Base-by-base conservation (phyloP, 2,329 filamentous ascomycete species). In the Dothistroma septosporum region DNA sequence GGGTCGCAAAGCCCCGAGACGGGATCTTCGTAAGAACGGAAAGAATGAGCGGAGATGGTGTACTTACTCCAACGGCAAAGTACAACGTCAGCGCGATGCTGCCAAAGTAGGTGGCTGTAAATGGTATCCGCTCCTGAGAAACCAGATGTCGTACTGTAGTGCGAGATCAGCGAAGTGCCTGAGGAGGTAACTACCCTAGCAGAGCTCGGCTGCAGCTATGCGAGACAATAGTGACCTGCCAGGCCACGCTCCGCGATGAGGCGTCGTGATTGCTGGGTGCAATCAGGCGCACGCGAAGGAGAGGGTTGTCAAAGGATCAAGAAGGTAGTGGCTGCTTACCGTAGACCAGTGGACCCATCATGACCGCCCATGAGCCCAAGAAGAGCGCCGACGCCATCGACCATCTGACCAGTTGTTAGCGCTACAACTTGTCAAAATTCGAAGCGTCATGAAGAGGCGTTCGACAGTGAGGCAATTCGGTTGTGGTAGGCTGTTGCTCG, bases 61-160 rank as follows among this genome's bases (percentile, higher is more conserved):
- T 61, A 88, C 91, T 85, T 83, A 97, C 93, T 72, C 92, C 92
- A 69, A 97, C 80, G 59, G 92, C 89, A 77, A 96, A 97, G 76
- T 93, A 96, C 28, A 97, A 82, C 11, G 94, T 97, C 73, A 97
- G 78, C 50, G 81, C 84, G 72, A 97, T 96, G 64, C 91, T 94
- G 55, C 92, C 92, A 79, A 97, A 96, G 80, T 97, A 97, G 62
- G 91, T 90, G 49, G 88, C 89, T 32, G 93, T 97, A 74, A 97
- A 97, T 3, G 94, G 94, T 64, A 97, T 80, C 69, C 94, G 86
- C 70, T 91, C 83, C 57, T 88, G 85, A 59, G 93, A 97, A 59
- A 92, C 79, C 66, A 97, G 84, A 78, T 99, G 94, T 70, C 87
- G 87, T 63, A 87, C 79, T 81, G 64, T 57, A 53, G 56, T 47